Evolutionary conservation across 2,329 filamentous ascomycete species (phyloP), one percentile per base, ranked within the genome.

Genomic region (Fusarium anthophilum): DNA sequence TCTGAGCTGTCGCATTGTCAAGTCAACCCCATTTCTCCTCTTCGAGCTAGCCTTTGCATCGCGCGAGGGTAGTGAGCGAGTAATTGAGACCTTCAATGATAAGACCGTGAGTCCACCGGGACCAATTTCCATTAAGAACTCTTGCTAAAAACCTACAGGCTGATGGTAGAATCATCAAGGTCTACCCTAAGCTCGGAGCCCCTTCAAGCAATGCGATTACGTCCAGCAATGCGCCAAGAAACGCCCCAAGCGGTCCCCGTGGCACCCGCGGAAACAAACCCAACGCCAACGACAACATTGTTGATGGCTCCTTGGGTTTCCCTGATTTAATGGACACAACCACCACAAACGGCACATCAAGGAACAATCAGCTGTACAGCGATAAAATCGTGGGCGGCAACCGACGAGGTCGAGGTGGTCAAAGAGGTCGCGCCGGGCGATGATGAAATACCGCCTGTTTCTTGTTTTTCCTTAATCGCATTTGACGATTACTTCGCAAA

Each of bases 11-110:
- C 88, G 86, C 41, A 84, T 96, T 44, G 82, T 94, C 64, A 91
- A 92, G 79, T 87, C 91, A 8, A 84, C 85, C 35, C 94, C 94
- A 0, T 91, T 92, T 8, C 90, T 96, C 58, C 91, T 95, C 78
- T 92, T 92, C 28, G 94, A 96, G 83, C 90, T 96, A 79, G 87
- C 91, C 9, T 95, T 96, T 79, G 87, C 91, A 72, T 91, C 90
- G 66, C 91, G 89, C 76, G 90, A 93, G 71, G 92, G 92, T 44
- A 94, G 93, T 7, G 91, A 96, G 76, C 89, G 88, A 44, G 92
- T 95, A 24, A 92, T 96, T 77, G 86, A 89, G 66, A 93, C 88
- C 7, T 96, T 96, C 82, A 92, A 96, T 82, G 91, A 93, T 80
- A 91, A 94, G 84, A 94, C 90, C 79, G 93, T 56, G n/a, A 38